Percentiles rank a stretch among this genome's conserved stretches.
phyloP scores from a whole-genome alignment of 495 filamentous ascomycete genomes.

The Talaromyces nanjingensis region DNA sequence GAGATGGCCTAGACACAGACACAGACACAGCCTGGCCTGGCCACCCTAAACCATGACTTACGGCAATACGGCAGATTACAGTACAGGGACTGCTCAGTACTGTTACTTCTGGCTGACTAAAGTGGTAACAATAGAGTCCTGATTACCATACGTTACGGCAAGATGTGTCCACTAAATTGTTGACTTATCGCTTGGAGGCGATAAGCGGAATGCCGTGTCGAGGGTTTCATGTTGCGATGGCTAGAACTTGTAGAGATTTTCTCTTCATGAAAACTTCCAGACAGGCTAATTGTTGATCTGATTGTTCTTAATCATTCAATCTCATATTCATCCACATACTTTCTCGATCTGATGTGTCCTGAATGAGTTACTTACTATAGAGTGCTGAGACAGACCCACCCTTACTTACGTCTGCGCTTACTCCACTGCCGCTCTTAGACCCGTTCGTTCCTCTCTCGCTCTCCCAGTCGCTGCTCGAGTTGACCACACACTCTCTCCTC shows the following conservation, averaged over 20 bases:
- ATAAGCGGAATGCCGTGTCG: neutral
- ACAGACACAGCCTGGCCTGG: neutral
- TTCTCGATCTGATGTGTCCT: neutral
- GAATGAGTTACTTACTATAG: neutral
- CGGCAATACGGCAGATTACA: neutral
- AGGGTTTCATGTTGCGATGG: neutral
- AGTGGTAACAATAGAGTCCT: neutral
- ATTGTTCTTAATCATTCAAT: neutral
- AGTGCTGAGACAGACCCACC: neutral
- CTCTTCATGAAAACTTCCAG: neutral
- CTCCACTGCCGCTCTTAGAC: neutral
- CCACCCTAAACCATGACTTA: neutral
- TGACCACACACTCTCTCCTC: neutral
- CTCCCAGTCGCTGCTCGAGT: neutral
- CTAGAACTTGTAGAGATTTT: no score
- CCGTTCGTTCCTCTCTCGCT: neutral
- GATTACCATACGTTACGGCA: neutral
- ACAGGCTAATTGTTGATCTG: neutral
- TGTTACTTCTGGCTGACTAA: neutral
- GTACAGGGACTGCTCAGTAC: neutral
- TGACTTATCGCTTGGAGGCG: neutral
- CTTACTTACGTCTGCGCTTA: conserved; percentile 2
- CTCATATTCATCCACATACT: neutral
- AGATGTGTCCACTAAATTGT: neutral
- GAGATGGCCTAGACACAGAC: neutral